Evolutionary conservation across 1,284 basidiomycete species (phyloP), one percentile per base, ranked within the genome.

Genomic region (Moesziomyces sp.): DNA sequence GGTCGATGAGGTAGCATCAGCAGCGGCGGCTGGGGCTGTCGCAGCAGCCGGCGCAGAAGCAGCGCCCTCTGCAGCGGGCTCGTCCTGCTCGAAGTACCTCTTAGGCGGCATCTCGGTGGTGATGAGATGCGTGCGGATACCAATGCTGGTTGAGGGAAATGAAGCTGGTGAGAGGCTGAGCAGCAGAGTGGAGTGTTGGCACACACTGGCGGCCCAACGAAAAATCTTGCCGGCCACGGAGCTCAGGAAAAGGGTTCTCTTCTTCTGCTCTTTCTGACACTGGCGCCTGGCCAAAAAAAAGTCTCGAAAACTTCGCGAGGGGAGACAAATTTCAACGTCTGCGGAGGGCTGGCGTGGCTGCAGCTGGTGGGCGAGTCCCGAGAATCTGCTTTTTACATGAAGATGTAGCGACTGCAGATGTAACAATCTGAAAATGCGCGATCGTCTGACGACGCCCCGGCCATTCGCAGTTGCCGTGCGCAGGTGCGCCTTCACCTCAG

Each of bases 71-170:
- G 53, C 30, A 18, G 57, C 60, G 55, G 63, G 40, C 34, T 72
- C 72, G 23, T 58, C 67, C 60, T 72, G 63, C 54, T 77, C 75
- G 48, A 77, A 77, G 38, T 77, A 77, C 55, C 73, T 58, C 19
- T 77, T 77, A 21, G 75, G 68, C 42, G 72, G 66, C 75, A 77
- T 77, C 40, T 56, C 46, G 56, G 48, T 48, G 19, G 35, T 47
- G 49, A 42, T 38, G 55, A 21, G 16, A 28, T 5, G 4, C 35
- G 13, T 28, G 53, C 34, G 40, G 46, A n/a, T 48, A 19, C 46
- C 3, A 42, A 11, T 13, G 38, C 19, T 21, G 38, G 30, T 14
- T 16, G 46, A 18, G n/a, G 23, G 21, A 10, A 28, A 34, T 0
- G 28, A 30, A 18, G 34, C 21, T 35, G 9, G 13, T n/a, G 50